A percentile compares a stretch with the other conserved stretches of the same genome.
Evolutionary conservation across 371 early-diverging fungal species (phyloP).

Genomic region (Nematocida sp.): DNA sequence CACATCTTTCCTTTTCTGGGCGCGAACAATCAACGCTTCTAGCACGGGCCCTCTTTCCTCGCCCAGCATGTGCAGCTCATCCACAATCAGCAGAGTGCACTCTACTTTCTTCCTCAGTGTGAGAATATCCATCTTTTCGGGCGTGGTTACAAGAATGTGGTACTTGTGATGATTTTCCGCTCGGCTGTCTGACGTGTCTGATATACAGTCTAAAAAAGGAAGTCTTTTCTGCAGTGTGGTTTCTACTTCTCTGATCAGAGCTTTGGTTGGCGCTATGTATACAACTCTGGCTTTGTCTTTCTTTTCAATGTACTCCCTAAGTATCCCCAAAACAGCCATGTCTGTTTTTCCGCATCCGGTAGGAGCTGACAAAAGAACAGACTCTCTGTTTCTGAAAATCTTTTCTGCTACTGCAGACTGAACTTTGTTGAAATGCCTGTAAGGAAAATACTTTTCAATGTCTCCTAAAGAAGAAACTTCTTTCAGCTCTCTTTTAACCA

Average conservation of each 20-base stretch:
- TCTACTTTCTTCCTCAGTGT: conserved; percentile 76
- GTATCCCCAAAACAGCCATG: conserved; percentile 74
- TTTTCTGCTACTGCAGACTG: conserved; percentile 93
- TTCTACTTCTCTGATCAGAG: conserved; percentile 92
- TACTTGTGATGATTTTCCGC: conserved; percentile 88
- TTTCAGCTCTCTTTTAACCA: neutral
- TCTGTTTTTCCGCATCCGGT: conserved; percentile 94
- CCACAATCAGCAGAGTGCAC: conserved; percentile 81
- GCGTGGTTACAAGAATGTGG: conserved; percentile 94
- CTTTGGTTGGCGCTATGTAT: conserved; percentile 99
- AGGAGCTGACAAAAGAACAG: conserved; percentile 87
- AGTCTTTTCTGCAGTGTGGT: conserved; percentile 75
- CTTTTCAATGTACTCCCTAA: conserved; percentile 44
- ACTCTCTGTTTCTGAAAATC: conserved; percentile 74
- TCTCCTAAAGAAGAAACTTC: neutral
- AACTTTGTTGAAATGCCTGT: conserved; percentile 83
- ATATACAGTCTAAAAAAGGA: neutral
- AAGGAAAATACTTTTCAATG: conserved; percentile 22
- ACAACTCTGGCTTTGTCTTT: conserved; percentile 83
- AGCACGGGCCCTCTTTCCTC: conserved; percentile 95
- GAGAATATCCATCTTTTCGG: conserved; percentile 98
- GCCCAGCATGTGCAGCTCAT: conserved; percentile 96
- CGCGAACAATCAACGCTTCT: conserved; percentile 85
- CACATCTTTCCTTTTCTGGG: conserved; percentile 68
- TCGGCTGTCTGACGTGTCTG: conserved; percentile 58